A percentile compares a stretch with the other conserved stretches of the same genome.
Conservation (phyloP, 495 filamentous ascomycete species). For the Xylaria flabelliformis region DNA sequence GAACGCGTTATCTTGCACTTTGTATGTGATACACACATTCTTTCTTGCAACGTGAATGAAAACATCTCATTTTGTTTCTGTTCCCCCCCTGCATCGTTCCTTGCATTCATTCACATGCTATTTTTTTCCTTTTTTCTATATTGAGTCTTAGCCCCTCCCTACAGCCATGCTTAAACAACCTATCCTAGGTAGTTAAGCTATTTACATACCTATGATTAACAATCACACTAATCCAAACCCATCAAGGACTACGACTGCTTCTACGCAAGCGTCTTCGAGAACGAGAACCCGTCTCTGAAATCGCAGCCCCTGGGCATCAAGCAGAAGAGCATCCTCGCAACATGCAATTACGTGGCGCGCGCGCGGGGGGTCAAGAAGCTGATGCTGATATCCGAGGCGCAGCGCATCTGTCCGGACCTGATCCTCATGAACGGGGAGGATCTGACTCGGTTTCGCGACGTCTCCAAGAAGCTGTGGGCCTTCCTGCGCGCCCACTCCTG, state of each 20-base stretch:
- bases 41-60: neutral
- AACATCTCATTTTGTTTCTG: constrained; percentile 3
- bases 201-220: too few relatives aligned
- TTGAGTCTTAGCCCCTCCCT: neutral
- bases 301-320: constrained; percentile 68
- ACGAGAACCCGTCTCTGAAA: constrained; percentile 74
- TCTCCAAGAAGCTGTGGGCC: constrained; percentile 77
- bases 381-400: constrained; percentile 81
- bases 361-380: constrained; percentile 79
- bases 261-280: constrained; percentile 89
- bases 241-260: constrained; percentile 88
- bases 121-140: neutral
- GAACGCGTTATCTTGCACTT: constrained; percentile 81
- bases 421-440: constrained; percentile 88
- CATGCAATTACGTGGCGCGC: constrained; percentile 92
- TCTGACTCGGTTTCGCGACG: constrained; percentile 82
- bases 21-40: constrained; percentile 53
- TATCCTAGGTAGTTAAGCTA: too few relatives aligned
- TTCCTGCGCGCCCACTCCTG: constrained; percentile 74
- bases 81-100: neutral
- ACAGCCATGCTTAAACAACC: too few relatives aligned
- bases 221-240: neutral
- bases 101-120: neutral
- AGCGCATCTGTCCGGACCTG: constrained; percentile 79
- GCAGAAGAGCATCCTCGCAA: constrained; percentile 89